These are phyloP conservation scores for Colletotrichum endophyticum DNA, from an alignment of 2,329 filamentous ascomycete species.

Conservation along the genomic window DNA sequence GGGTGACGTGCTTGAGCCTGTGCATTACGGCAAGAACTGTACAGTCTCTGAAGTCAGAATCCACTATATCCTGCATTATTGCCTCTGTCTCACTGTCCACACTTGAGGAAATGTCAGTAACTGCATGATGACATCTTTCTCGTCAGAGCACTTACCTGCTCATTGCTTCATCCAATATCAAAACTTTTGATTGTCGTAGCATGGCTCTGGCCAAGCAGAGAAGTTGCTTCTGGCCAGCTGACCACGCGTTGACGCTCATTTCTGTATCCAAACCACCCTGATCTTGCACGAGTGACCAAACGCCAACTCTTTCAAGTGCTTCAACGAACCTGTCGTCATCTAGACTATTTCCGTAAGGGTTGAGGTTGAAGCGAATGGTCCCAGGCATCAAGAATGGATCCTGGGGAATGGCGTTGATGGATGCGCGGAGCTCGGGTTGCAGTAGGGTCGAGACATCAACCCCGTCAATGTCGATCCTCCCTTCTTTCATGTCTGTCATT, in stretches of 20 bases:
- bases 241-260: neutral
- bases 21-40: conserved; percentile 28
- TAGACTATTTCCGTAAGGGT: neutral
- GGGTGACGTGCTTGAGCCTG: conserved; percentile 20
- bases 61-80: conserved; percentile 26
- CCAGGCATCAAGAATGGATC: neutral
- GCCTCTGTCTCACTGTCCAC: conserved; percentile 25
- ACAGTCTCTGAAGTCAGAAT: conserved; percentile 23
- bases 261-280: neutral
- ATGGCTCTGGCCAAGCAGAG: conserved; percentile 1
- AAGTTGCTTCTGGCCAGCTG: conserved; percentile 6
- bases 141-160: neutral
- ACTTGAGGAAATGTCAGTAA: conserved; percentile 1
- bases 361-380: neutral
- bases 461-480: neutral
- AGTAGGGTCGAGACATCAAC: neutral
- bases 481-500: neutral
- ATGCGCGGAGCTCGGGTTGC: neutral
- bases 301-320: neutral
- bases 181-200: neutral
- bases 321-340: neutral
- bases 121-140: fast-evolving
- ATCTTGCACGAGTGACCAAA: neutral
- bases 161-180: conserved; percentile 7
- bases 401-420: conserved; percentile 1